Evolutionary conservation across 257 asterid genomes (phyloP).

Genomic region (Linderniella brevidens): DNA sequence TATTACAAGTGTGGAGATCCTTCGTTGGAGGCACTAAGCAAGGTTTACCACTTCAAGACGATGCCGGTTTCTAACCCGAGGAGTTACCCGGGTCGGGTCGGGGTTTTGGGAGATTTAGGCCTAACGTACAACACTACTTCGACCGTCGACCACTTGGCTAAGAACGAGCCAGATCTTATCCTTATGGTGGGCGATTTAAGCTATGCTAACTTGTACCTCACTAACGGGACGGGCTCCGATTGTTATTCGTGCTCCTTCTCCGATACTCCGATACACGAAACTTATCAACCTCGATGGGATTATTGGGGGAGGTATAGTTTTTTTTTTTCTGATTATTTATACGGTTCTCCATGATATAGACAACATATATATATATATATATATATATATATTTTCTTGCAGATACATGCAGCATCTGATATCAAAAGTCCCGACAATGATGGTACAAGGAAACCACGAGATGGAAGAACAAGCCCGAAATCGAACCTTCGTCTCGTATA

Average conservation of each 20-base stretch:
- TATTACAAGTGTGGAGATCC: slow-evolving; percentile 85
- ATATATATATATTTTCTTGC: neutral
- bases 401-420: slow-evolving; percentile 82
- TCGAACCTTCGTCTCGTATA: slow-evolving; percentile 55
- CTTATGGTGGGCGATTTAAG: slow-evolving; percentile 67
- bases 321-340: neutral
- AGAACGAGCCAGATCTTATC: slow-evolving; percentile 60
- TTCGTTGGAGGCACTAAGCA: slow-evolving; percentile 54
- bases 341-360: no score
- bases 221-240: slow-evolving; percentile 81
- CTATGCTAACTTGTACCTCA: slow-evolving; percentile 81
- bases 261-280: slow-evolving; percentile 77
- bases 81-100: slow-evolving; percentile 57
- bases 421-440: slow-evolving; percentile 78
- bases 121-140: slow-evolving; percentile 92
- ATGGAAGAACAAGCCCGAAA: slow-evolving; percentile 62
- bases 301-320: slow-evolving; percentile 82
- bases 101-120: slow-evolving; percentile 80
- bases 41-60: slow-evolving; percentile 46
- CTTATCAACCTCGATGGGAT: slow-evolving; percentile 99
- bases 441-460: slow-evolving; percentile 95
- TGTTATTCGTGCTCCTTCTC: slow-evolving; percentile 85
- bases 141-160: slow-evolving; percentile 47
- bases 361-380: neutral
- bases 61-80: slow-evolving; percentile 51